Conservation (phyloP, 2,329 filamentous ascomycete genomes). For the Aurifilum marmelostoma region DNA sequence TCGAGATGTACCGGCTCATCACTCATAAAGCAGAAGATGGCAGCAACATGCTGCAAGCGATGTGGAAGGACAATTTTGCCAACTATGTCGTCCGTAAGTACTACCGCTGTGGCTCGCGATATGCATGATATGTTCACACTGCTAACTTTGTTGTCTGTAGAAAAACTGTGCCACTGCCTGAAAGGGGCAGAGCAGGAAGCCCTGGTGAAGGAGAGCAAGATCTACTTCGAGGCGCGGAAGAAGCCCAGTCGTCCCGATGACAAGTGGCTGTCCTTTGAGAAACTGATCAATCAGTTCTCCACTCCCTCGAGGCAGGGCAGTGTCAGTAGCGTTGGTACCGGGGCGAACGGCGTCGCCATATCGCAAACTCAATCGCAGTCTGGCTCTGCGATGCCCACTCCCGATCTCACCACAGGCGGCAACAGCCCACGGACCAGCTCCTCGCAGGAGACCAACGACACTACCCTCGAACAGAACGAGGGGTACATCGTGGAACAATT, state of each 20-base stretch:
- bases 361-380: slow-evolving; percentile 47
- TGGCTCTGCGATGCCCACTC: slow-evolving; percentile 63
- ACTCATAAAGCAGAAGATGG: slow-evolving; percentile 63
- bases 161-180: slow-evolving; percentile 74
- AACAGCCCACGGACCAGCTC: slow-evolving; percentile 71
- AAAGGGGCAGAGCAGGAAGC: slow-evolving; percentile 61
- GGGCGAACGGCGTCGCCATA: slow-evolving; percentile 32
- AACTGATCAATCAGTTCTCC: slow-evolving; percentile 46
- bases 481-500: slow-evolving; percentile 34
- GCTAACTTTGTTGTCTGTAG: slow-evolving; percentile 47
- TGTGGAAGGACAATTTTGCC: slow-evolving; percentile 90
- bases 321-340: slow-evolving; percentile 26
- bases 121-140: background rate
- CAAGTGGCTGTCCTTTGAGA: slow-evolving; percentile 67
- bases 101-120: background rate
- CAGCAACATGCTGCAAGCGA: slow-evolving; percentile 68
- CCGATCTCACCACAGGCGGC: slow-evolving; percentile 68
- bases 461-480: slow-evolving; percentile 49
- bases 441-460: slow-evolving; percentile 65
- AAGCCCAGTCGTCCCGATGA: slow-evolving; percentile 59
- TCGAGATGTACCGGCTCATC: slow-evolving; percentile 67
- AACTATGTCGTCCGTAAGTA: slow-evolving; percentile 95
- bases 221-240: slow-evolving; percentile 64
- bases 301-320: slow-evolving; percentile 36
- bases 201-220: slow-evolving; percentile 66